Evolutionary conservation across 202 grass and related monocot species (phyloP), one percentile per base, ranked within the genome.

Genomic region (Carex sylvatica): DNA sequence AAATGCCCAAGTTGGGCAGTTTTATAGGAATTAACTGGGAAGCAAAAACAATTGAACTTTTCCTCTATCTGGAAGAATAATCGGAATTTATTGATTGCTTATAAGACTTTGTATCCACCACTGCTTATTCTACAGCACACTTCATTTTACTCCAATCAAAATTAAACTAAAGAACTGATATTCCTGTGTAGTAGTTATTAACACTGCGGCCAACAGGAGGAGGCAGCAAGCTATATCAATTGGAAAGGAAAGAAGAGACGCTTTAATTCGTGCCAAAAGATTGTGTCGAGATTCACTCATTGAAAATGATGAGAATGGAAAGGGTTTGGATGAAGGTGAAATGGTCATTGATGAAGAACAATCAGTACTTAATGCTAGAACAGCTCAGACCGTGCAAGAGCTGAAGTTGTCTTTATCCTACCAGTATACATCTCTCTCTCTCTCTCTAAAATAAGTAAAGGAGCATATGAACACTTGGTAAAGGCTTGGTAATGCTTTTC

Each of bases 221-320:
- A 61, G 92, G 64, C 87, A 99, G 67, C 89, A 95, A 26, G 96
- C 91, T 78, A 40, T 95, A 79, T 85, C 91, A 60, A 85, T 99
- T 38, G 91, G 96, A 68, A 99, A 95, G 85, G 96, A 99, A 90
- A 95, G 89, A 89, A 93, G 96, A 55, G 92, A 98, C 80, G 87
- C 92, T 23, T 90, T 99, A 73, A 95, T 99, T 83, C 92, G 92
- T 65, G 84, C 96, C 67, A 99, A 99, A 81, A 92, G 96, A 73
- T 85, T 99, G 31, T 99, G 92, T 79, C 89, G 84, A 71, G 83
- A 86, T 88, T 85, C 89, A 83, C 66, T 93, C 72, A 71, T 79
- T 24, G 91, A 89, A 16, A 83, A 81, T 18, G 80, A 87, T 88
- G 44, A 82, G 19, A 31, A 46, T 65, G 87, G 89, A 54, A 67